Evolutionary conservation across 106 monocot genomes (phyloP).

Genomic region (Dendrobium catenatum): DNA sequence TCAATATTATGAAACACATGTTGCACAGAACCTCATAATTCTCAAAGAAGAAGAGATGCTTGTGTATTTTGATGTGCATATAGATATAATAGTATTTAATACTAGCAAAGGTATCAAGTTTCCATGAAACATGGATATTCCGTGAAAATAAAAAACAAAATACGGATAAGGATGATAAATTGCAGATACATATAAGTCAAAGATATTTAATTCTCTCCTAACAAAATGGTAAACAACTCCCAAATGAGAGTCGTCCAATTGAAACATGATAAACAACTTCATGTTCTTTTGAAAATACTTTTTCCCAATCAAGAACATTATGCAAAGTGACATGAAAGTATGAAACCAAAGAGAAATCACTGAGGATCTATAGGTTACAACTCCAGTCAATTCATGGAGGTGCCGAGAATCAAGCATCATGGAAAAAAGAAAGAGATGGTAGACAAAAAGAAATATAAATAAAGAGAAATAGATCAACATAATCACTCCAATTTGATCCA

Average conservation of each 20-base stretch:
- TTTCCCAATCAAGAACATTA: background rate
- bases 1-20: background rate
- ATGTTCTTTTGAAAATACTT: background rate
- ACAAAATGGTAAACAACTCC: background rate
- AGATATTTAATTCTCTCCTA: background rate
- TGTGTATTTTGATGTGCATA: background rate
- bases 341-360: background rate
- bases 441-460: background rate
- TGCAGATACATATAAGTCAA: background rate
- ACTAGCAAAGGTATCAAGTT: background rate
- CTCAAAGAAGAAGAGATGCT: background rate
- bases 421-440: background rate
- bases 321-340: background rate
- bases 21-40: background rate
- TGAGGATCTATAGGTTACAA: background rate
- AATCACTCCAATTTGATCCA: no score
- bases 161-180: background rate
- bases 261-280: background rate
- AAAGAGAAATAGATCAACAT: background rate
- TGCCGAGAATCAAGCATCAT: no score
- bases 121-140: background rate
- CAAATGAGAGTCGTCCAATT: background rate
- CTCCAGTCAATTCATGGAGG: background rate
- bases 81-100: background rate
- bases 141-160: background rate